These are phyloP conservation scores for Aureobasidium subglaciale DNA, from an alignment of 2,329 filamentous ascomycete genomes.

Conservation along the genomic window DNA sequence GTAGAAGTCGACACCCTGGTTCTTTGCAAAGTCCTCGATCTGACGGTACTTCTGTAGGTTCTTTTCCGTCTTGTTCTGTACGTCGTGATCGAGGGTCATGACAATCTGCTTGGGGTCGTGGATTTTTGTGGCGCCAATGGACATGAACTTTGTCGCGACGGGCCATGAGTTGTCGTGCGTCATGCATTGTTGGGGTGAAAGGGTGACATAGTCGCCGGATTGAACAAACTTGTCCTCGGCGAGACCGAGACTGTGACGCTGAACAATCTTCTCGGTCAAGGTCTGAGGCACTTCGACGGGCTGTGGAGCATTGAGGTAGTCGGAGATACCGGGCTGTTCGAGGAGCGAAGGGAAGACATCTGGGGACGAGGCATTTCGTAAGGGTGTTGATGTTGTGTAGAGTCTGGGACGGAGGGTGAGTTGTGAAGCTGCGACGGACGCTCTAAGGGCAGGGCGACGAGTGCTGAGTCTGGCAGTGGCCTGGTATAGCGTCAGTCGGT, in stretches of 20 bases:
- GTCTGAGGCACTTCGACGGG: constrained; percentile 58
- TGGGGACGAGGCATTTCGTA: constrained; percentile 30
- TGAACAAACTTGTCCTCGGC: constrained; percentile 66
- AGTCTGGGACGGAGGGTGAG: constrained; percentile 7
- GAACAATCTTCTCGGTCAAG: constrained; percentile 87
- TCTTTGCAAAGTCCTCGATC: constrained; percentile 74
- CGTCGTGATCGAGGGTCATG: constrained; percentile 80
- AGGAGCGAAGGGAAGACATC: constrained; percentile 59
- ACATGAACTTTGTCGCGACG: constrained; percentile 72
- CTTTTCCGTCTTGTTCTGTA: constrained; percentile 70
- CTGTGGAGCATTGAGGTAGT: constrained; percentile 57
- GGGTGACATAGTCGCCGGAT: constrained; percentile 75
- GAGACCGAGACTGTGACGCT: constrained; percentile 70
- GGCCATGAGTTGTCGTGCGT: constrained; percentile 81
- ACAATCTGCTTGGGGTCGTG: constrained; percentile 68
- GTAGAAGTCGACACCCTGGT: constrained; percentile 72
- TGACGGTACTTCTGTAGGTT: constrained; percentile 77
- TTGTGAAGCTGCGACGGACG: neutral
- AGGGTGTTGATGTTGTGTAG: constrained; percentile 13
- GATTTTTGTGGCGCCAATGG: constrained; percentile 69
- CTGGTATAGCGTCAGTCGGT: constrained; percentile 3
- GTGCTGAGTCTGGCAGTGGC: constrained; percentile 13
- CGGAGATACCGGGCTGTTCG: constrained; percentile 54
- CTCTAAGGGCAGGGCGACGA: constrained; percentile 4
- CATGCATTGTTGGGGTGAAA: constrained; percentile 69